Evolutionary conservation across 1,284 basidiomycete species (phyloP), one percentile per base, ranked within the genome.

Genomic region (Trametes sp.): DNA sequence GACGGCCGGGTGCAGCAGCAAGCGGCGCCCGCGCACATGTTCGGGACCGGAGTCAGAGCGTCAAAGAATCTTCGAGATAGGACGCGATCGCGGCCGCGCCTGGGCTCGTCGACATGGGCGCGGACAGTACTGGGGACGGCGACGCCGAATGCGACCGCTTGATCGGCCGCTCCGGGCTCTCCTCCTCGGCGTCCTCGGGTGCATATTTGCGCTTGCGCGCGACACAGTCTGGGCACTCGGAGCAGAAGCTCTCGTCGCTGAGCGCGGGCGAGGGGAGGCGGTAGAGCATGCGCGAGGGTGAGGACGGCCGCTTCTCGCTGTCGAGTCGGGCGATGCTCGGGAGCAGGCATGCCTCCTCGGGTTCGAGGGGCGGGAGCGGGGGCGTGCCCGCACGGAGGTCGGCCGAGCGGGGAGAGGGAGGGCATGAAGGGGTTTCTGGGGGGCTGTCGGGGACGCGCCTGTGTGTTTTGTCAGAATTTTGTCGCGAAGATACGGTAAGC

Each of bases 201-300:
- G 51, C 9, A 23, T 72, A 66, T 60, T 70, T 70, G 33, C 72
- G 70, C 50, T 73, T 72, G 42, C 54, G 54, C 13, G 64, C 57
- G 16, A 66, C 57, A 62, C 74, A 75, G 61, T 74, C 72, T 26
- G 70, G 64, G 62, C 74, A 75, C 44, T 74, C 73, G 31, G 74
- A 73, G 69, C 68, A 74, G 64, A 71, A 75, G 55, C 73, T 74
- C 26, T 66, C 67, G 19, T 73, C 72, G 63, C 69, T 71, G 50
- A 65, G 44, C 19, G 67, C 69, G 1, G 72, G 71, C 2, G 74
- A 74, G 10, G 73, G 63, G 13, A 69, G 59, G 29, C 70, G 72
- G 57, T 63, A 69, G 50, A 66, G 63, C 21, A 70, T 63, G 4
- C 65, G 68, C 26, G 70, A 70, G 5, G 59, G 56, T 23, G 70